Evolutionary conservation across 106 monocot species (phyloP).

Genomic region (Platanthera guangdongensis): DNA sequence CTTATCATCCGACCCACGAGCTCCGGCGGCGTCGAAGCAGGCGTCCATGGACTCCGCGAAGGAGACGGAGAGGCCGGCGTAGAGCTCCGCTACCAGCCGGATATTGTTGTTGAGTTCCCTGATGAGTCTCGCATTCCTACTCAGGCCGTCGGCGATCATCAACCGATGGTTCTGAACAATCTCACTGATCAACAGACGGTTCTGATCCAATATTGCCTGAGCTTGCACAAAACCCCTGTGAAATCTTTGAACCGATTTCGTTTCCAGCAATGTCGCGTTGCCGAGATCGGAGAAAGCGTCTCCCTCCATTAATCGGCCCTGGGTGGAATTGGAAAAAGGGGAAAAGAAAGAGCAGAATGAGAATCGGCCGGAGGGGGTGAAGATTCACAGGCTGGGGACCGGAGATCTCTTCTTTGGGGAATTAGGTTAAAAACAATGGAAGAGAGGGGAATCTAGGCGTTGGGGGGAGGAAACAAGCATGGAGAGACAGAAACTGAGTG

Average conservation of each 20-base stretch:
- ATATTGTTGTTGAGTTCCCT: conserved; percentile 25
- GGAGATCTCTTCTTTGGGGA: neutral
- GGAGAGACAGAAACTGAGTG: neutral
- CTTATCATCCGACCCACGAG: conserved; percentile 1
- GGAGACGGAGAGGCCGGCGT: conserved; percentile 13
- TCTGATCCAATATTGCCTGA: conserved; percentile 17
- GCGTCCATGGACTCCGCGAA: conserved; percentile 15
- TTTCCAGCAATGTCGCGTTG: conserved; percentile 6
- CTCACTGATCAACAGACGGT: conserved; percentile 16
- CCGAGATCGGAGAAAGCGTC: neutral
- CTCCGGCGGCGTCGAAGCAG: conserved; percentile 4
- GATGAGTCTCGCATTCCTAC: conserved; percentile 17
- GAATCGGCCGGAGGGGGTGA: neutral
- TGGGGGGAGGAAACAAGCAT: neutral
- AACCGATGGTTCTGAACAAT: conserved; percentile 24
- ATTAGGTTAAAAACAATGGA: neutral
- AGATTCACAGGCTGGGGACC: neutral
- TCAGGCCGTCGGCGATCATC: conserved; percentile 11
- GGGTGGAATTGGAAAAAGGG: too few species aligned
- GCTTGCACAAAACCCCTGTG: conserved; percentile 21
- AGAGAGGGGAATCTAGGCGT: conserved; percentile 2
- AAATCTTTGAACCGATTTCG: conserved; percentile 11
- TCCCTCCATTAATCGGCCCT: conserved; percentile 5
- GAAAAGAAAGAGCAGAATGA: neutral
- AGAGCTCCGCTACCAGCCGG: conserved; percentile 15